Evolutionary conservation across 2,329 filamentous ascomycete genomes (phyloP).

Genomic region (Neoscytalidium dimidiatum): DNA sequence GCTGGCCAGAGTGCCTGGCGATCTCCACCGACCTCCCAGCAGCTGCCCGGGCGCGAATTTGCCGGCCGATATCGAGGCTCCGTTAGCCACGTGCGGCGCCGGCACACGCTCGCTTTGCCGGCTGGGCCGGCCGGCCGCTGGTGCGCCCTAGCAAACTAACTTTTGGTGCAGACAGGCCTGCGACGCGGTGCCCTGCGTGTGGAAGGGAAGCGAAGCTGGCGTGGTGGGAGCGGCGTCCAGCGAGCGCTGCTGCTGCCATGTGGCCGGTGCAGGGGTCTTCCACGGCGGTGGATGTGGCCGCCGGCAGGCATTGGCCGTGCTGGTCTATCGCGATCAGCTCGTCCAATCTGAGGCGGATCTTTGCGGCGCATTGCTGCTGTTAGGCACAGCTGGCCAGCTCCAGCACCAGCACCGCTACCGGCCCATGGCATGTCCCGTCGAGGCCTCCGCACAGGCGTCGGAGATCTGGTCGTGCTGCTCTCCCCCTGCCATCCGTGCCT

Average conservation of each 20-base stretch:
- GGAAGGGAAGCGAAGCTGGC: conserved; percentile 1
- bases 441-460: conserved; percentile 4
- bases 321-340: conserved; percentile 12
- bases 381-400: background rate
- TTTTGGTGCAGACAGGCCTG: background rate
- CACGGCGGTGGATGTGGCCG: conserved; percentile 12
- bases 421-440: conserved; percentile 11
- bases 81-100: conserved; percentile 11
- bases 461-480: conserved; percentile 15
- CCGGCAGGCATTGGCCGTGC: conserved; percentile 9
- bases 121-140: conserved; percentile 12
- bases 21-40: conserved; percentile 8
- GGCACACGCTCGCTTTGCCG: background rate
- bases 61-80: conserved; percentile 15
- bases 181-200: conserved; percentile 8
- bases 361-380: background rate
- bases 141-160: background rate
- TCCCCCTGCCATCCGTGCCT: background rate
- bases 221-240: conserved; percentile 12
- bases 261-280: conserved; percentile 15
- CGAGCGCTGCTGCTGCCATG: conserved; percentile 11
- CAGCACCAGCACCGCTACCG: no score
- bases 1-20: conserved; percentile 17
- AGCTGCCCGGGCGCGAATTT: background rate
- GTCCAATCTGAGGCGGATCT: conserved; percentile 14